Evolutionary conservation across 495 filamentous ascomycete genomes (phyloP), one percentile per base, ranked within the genome.

Genomic region (Aspergillus saccharolyticus): DNA sequence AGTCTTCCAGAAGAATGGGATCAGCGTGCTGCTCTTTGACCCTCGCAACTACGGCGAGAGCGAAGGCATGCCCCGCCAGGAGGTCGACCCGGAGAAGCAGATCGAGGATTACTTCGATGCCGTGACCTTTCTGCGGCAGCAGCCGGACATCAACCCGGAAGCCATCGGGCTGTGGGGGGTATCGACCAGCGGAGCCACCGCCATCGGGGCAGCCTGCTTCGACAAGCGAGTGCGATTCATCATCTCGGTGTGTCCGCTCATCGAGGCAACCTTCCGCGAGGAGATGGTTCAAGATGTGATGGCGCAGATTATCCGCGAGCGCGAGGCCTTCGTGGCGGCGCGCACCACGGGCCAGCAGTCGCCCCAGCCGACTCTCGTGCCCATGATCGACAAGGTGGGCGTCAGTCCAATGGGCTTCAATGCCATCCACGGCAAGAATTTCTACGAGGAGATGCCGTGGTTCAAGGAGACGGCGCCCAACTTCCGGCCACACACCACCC

Each of bases 1-100:
- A 52, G 4, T n/a, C 2, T 78, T 78, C 57, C 76, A 79, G 33
- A n/a, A 28, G 0, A 7, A 20, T 0, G 71, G 70, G 14, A 66
- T 72, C 42, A 77, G 70, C 0, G 77, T 61, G 0, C 61, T 79
- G 0, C 21, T 74, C 18, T 80, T 77, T 56, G 77, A 81, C 51
- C 59, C 72, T 0, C 69, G 78, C 17, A 67, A 45, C 33, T 47
- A 66, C 4, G 76, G 76, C 2, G 48, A 33, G 3, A 78, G 75
- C 49, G 75, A 66, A n/a, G 78, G 78, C 2, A 5, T n/a, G 0
- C 78, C 77, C 0, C 64, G 75, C 10, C 75, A 79, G 55, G 56
- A 73, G 2, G 61, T 76, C 46, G 60, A 78, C 49, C 77, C 76
- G 0, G 4, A 63, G 1, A 63, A 67, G 44, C 59, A 66, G 45